Evolutionary conservation across 768 basidiomycete genomes (phyloP), one percentile per base, ranked within the genome.

Genomic region (Amylocystis lapponica): DNA sequence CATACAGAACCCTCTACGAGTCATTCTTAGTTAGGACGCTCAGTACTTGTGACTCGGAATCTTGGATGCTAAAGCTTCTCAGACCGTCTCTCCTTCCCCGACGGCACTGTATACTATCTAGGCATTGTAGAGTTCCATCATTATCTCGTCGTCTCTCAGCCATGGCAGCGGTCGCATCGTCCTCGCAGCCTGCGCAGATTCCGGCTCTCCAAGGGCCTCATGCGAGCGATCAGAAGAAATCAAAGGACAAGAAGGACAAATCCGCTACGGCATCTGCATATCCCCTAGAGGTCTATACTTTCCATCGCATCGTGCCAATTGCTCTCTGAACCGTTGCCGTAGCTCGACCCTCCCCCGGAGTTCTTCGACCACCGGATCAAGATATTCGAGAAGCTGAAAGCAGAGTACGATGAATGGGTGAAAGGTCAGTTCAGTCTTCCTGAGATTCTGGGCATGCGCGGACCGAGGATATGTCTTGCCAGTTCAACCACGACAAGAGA

Each of bases 281-380:
- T 59, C 80, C 84, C 26, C 63, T 87, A 50, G 84, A 87, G 70
- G 85, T 85, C 80, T 69, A 81, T 81, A 47, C 41, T 68, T 48
- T 35, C 39, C 32, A 47, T 21, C 35, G 14, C 13, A 31, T 21
- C 5, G 34, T 11, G 9, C 34, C 21, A 41, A 8, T 36, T 30
- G 27, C 31, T n/a, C n/a, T n/a, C n/a, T 40, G 39, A 30, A 43
- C 16, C 35, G n/a, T 38, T 21, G 11, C 23, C 37, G 30, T 51
- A 93, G 90, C 67, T 93, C 42, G 74, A 81, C 67, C 94, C 94
- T 14, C 75, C 70, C 5, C 92, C 95, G 12, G 81, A 73, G 43
- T 98, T 83, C 72, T 84, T 98, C 66, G 86, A 86, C 52, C 84
- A 86, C 62, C 83, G 95, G 36, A 78, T 97, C 66, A 81, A 82